Base-by-base conservation (phyloP, 345 rosid species). In the Psidium friedrichsthalianum region DNA sequence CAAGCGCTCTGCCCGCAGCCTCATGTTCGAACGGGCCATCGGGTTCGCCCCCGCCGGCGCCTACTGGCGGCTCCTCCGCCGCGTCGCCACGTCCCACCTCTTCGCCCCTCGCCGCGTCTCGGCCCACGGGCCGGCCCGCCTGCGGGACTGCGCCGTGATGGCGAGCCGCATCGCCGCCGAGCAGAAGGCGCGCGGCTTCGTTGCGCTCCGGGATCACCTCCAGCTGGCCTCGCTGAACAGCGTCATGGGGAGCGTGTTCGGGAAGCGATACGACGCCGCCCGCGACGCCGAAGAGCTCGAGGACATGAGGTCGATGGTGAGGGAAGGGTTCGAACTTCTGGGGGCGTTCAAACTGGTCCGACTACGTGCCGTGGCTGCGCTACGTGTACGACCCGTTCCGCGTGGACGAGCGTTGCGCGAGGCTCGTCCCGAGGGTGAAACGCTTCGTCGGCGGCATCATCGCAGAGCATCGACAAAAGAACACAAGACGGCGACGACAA, bases 21-120 rank as follows among this genome's bases (percentile, higher is more conserved):
- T 96, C 81, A 93, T 96, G 98, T 96, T 96, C 88, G 86, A 91
- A 86, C 92, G 97, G 47, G 99, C 99, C 86, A 96, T 96, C 44
- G 99, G 99, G 51, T 96, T 96, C 55, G 98, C 99, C 5, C 98
- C 98, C 6, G 93, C 91, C 85, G 99, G 99, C 2, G 84, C 92
- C 6, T 94, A 96, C 90, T 96, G 99, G 99, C 92, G 99, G 27
- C 92, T 93, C 10, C 78, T 96, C 32, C 88, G 98, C 83, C 91
- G 90, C 29, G 93, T 96, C 40, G 97, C 99, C 6, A 86, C 98
- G 20, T 85, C 97, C n/a, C 98, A 94, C 74, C 91, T 96, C 5
- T 95, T 96, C 86, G 89, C 95, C 27, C 98, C 98, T 0, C 82
- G 84, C 87, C 98, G 96, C 83, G 90, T 95, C 10, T 16, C 82